These are phyloP conservation scores for Apostasia ramifera DNA, from an alignment of 106 monocot genomes.

Conservation along the genomic window DNA sequence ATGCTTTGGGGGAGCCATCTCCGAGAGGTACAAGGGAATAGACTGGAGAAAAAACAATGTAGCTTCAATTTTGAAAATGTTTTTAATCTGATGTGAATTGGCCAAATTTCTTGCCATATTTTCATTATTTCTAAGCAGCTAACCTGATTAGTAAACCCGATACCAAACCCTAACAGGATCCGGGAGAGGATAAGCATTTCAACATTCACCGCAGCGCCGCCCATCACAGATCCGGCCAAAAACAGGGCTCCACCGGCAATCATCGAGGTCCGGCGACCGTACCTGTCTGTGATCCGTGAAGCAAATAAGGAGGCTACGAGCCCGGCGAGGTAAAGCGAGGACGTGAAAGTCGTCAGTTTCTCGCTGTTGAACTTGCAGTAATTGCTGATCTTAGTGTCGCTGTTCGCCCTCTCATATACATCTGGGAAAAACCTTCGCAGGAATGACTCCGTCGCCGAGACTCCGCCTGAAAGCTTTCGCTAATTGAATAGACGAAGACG, in stretches of 20 bases:
- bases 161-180: neutral
- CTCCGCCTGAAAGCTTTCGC: neutral
- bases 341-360: neutral
- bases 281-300: neutral
- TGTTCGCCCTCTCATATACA: neutral
- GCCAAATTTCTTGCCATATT: no score
- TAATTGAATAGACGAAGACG: neutral
- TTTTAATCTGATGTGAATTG: no score
- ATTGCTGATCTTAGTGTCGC: neutral
- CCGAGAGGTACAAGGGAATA: constrained; percentile 30
- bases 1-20: constrained; percentile 30
- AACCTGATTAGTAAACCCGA: constrained; percentile 11
- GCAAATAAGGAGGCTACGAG: neutral
- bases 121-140: neutral
- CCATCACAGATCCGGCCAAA: neutral
- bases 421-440: constrained; percentile 4
- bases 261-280: neutral
- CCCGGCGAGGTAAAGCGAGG: constrained; percentile 3
- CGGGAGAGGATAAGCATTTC: neutral
- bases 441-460: constrained; percentile 7
- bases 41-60: constrained; percentile 17
- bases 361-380: constrained; percentile 5
- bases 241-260: neutral
- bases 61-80: neutral
- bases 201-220: neutral